phyloP scores from a whole-genome alignment of 1,284 basidiomycete species.

The Trichosporon faecale region DNA sequence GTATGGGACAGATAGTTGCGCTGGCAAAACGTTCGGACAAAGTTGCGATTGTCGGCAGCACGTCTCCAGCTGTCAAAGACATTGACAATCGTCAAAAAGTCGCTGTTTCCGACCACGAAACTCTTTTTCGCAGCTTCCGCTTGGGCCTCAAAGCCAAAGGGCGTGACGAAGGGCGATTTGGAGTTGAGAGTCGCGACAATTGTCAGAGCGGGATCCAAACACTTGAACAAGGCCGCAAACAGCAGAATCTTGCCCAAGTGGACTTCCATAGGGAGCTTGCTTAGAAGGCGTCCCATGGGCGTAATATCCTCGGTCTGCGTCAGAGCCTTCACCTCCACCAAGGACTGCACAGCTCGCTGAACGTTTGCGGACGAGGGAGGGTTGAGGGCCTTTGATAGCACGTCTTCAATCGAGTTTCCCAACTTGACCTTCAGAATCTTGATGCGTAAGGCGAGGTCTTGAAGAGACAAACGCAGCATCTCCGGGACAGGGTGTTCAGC shows the following conservation, averaged over 20 bases:
- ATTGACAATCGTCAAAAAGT: conserved; percentile 90
- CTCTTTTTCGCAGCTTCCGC: conserved; percentile 78
- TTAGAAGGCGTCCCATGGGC: conserved; percentile 84
- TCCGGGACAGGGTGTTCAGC: conserved; percentile 91
- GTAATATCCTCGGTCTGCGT: conserved; percentile 89
- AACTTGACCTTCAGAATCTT: conserved; percentile 94
- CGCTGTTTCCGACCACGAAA: conserved; percentile 85
- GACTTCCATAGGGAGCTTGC: conserved; percentile 89
- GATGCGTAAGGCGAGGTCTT: conserved; percentile 90
- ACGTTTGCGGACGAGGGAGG: conserved; percentile 85
- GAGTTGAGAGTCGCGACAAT: conserved; percentile 91
- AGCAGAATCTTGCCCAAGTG: conserved; percentile 92
- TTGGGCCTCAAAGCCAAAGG: conserved; percentile 81
- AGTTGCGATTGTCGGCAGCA: conserved; percentile 63
- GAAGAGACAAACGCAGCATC: conserved; percentile 90
- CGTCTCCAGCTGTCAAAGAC: conserved; percentile 85
- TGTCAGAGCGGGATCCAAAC: conserved; percentile 91
- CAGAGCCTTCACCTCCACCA: conserved; percentile 82
- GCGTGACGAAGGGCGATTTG: conserved; percentile 88
- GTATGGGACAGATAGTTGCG: conserved; percentile 83
- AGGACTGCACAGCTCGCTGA: conserved; percentile 81
- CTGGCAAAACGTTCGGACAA: conserved; percentile 73
- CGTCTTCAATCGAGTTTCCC: conserved; percentile 84
- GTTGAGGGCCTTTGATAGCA: conserved; percentile 81
- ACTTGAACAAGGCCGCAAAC: conserved; percentile 78